Evolutionary conservation across 73 alveolate genomes (phyloP).

Genomic region (Paramecium bursaria): DNA sequence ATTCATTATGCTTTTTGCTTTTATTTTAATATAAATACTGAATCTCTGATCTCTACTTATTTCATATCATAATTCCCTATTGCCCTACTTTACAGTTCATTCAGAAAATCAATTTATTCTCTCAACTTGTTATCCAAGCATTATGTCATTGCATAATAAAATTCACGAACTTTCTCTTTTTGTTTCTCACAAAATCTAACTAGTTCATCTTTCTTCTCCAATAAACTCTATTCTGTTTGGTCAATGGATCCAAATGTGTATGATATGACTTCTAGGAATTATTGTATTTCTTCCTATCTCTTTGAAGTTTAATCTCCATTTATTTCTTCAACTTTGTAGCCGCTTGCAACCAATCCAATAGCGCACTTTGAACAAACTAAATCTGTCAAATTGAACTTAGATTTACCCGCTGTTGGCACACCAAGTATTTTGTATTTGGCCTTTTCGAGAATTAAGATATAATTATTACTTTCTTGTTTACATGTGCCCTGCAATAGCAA

Average conservation of each 20-base stretch:
- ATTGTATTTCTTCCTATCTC: constrained; percentile 34
- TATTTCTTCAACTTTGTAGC: constrained; percentile 27
- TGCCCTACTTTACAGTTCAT: constrained; percentile 33
- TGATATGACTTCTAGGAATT: constrained; percentile 12
- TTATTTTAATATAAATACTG: too few relatives aligned
- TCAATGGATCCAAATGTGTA: constrained; percentile 7
- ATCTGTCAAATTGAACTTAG: constrained; percentile 33
- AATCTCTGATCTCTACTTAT: not conserved
- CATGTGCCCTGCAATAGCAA: constrained; percentile 46
- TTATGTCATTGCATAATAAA: not conserved
- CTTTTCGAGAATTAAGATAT: not conserved
- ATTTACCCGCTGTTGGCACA: not conserved
- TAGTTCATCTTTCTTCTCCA: constrained; percentile 21
- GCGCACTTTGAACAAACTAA: constrained; percentile 57
- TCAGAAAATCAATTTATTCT: constrained; percentile 48
- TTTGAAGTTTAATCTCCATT: not conserved
- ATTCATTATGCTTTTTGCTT: constrained; percentile 43
- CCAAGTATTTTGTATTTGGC: constrained; percentile 58
- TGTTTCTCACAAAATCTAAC: constrained; percentile 39
- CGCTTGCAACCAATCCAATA: not conserved
- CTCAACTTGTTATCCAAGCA: constrained; percentile 41
- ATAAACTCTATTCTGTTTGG: constrained; percentile 1
- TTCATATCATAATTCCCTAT: not conserved
- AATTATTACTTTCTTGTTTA: constrained; percentile 14
- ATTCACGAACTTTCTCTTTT: constrained; percentile 42